These are phyloP conservation scores for Toxicodendron radicans DNA, from an alignment of 345 rosid genomes.

Conservation along the genomic window DNA sequence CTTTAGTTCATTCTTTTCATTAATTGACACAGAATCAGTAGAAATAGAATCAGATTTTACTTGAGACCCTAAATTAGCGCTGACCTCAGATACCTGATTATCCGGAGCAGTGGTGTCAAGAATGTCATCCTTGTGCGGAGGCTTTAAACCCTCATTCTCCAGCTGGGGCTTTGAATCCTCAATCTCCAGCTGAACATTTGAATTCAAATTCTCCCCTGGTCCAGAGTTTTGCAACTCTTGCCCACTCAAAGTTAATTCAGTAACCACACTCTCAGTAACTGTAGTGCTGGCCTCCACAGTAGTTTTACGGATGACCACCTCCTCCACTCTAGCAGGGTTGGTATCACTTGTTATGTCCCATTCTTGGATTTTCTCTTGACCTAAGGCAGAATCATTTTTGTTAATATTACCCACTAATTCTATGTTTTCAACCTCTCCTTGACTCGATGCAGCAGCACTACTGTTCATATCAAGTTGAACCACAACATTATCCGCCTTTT, in stretches of 20 bases:
- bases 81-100: constrained; percentile 99
- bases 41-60: constrained; percentile 98
- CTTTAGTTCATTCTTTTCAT: constrained; percentile 92
- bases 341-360: constrained; percentile 15
- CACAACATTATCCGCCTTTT: constrained; percentile 41
- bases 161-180: constrained; percentile 38
- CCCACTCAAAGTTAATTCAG: constrained; percentile 35
- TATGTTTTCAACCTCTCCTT: constrained; percentile 24
- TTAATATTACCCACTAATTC: constrained; percentile 11
- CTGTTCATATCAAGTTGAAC: constrained; percentile 45
- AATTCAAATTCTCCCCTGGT: constrained; percentile 26
- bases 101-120: constrained; percentile 55
- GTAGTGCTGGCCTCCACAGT: constrained; percentile 23
- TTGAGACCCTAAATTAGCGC: constrained; percentile 89
- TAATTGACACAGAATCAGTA: constrained; percentile 98
- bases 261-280: constrained; percentile 30
- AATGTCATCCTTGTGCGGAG: constrained; percentile 47
- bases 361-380: constrained; percentile 23
- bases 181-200: constrained; percentile 36
- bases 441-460: constrained; percentile 31
- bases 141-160: constrained; percentile 45
- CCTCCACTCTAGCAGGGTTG: constrained; percentile 25
- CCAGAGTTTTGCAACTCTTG: constrained; percentile 37
- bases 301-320: constrained; percentile 24
- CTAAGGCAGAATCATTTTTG: constrained; percentile 22